phyloP scores from a whole-genome alignment of 306 rosid species.

The Glycine soja region DNA sequence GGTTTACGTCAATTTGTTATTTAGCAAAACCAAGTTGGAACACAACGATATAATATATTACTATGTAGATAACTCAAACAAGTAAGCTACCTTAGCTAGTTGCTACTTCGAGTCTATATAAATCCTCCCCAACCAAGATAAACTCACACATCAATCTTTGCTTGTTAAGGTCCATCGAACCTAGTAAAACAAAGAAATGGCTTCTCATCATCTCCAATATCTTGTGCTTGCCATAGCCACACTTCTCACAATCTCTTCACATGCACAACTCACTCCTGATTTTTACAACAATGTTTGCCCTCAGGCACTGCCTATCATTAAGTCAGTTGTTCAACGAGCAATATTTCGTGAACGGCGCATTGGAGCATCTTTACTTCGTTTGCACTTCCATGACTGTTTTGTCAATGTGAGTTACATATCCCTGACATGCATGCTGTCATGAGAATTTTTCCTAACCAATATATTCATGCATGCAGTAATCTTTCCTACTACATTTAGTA shows the following conservation, averaged over 20 bases:
- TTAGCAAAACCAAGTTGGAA: slow-evolving; percentile 6
- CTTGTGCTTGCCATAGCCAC: neutral
- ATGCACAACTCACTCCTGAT: slow-evolving; percentile 37
- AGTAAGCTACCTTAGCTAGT: neutral
- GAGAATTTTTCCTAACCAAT: neutral
- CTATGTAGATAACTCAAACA: neutral
- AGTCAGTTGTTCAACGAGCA: slow-evolving; percentile 26
- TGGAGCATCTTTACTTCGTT: slow-evolving; percentile 11
- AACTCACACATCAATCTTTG: neutral
- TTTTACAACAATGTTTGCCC: slow-evolving; percentile 42
- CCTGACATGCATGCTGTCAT: neutral
- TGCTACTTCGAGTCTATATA: neutral
- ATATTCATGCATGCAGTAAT: neutral
- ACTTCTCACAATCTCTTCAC: slow-evolving; percentile 27
- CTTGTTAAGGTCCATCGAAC: neutral
- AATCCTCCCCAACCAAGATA: neutral
- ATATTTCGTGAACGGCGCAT: slow-evolving; percentile 9
- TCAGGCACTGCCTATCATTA: slow-evolving; percentile 37
- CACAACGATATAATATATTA: neutral
- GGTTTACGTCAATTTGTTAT: slow-evolving; percentile 13
- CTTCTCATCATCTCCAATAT: slow-evolving; percentile 3
- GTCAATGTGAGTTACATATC: slow-evolving; percentile 10
- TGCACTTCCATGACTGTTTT: slow-evolving; percentile 21
- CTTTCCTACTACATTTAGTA: neutral
- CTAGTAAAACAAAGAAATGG: slow-evolving; percentile 16